Evolutionary conservation across 805 yeast species (phyloP), one percentile per base, ranked within the genome.

Genomic region (Ogataea pilisensis): DNA sequence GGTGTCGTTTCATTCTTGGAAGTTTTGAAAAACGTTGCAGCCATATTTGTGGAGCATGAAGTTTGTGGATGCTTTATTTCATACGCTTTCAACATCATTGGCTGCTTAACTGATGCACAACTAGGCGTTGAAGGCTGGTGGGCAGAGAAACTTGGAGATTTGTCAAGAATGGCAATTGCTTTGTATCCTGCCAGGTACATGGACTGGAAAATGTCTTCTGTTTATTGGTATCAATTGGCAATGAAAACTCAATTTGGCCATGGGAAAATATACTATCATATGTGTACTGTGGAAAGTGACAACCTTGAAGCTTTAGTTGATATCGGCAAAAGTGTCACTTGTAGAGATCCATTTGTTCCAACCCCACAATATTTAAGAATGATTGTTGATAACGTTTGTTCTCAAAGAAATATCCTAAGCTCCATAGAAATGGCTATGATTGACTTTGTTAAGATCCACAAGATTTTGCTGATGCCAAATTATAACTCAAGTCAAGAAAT

Each of bases 151-250:
- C 63, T 87, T 38, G 96, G 95, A 27, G 96, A 87, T 58, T 65
- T 87, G 48, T 82, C 91, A 27, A 67, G 95, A 55, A 85, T 87
- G 89, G 91, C 95, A 9, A 85, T 87, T 50, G 93, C 95, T 0
- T 65, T 86, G 32, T 85, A 85, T 53, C 82, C 89, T 7, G 81
- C 89, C 2, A 75, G 83, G 37, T 82, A 76, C 56, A 84, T 85
- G 48, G 95, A 87, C 60, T 87, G 96, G 96, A 84, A 85, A 58
- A 61, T 80, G 16, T 75, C 87, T 42, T 83, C 95, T 1, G 89
- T 85, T 58, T 78, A 79, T 58, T 87, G 96, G 96, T 87, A 87
- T 54, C 70, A 77, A 20, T 70, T 78, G 21, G 80, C 95, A 3
- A 75, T 85, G 76, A 75, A 76, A 50, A 75, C 84, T 13, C 79